Evolutionary conservation across 257 asterid genomes (phyloP).

Genomic region (Solanum bukasovii): DNA sequence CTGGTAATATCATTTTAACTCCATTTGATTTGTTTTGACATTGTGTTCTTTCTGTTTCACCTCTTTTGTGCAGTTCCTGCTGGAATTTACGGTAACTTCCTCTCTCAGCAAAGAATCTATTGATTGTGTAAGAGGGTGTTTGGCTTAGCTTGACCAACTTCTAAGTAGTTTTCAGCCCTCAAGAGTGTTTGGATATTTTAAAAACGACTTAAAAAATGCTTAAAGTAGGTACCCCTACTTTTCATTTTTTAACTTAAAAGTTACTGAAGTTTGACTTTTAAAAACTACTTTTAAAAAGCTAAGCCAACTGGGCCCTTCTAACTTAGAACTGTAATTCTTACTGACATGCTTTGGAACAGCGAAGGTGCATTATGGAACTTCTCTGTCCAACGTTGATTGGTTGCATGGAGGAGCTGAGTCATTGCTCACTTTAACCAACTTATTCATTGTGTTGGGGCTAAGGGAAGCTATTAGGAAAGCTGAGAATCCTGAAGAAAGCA

Average conservation of each 20-base stretch:
- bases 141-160: background rate
- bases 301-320: background rate
- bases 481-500: slow-evolving; percentile 16
- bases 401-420: slow-evolving; percentile 98
- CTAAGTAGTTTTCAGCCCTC: background rate
- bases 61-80: slow-evolving; percentile 67
- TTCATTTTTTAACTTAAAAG: background rate
- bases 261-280: background rate
- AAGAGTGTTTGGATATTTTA: background rate
- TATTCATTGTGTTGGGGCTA: slow-evolving; percentile 85
- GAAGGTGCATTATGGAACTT: slow-evolving; percentile 85
- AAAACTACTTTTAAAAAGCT: background rate
- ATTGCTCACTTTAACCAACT: slow-evolving; percentile 74
- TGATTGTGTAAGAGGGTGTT: background rate
- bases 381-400: slow-evolving; percentile 93
- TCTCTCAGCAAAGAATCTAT: background rate
- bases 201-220: background rate
- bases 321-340: background rate
- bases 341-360: slow-evolving; percentile 36
- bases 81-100: slow-evolving; percentile 72
- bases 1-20: background rate
- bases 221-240: background rate
- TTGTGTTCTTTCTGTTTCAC: slow-evolving; percentile 21
- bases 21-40: slow-evolving; percentile 14
- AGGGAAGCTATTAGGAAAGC: slow-evolving; percentile 57